A percentile compares a stretch with the other conserved stretches of the same genome.
Evolutionary conservation across 768 basidiomycete genomes (phyloP).

Genomic region (Russula vinacea): DNA sequence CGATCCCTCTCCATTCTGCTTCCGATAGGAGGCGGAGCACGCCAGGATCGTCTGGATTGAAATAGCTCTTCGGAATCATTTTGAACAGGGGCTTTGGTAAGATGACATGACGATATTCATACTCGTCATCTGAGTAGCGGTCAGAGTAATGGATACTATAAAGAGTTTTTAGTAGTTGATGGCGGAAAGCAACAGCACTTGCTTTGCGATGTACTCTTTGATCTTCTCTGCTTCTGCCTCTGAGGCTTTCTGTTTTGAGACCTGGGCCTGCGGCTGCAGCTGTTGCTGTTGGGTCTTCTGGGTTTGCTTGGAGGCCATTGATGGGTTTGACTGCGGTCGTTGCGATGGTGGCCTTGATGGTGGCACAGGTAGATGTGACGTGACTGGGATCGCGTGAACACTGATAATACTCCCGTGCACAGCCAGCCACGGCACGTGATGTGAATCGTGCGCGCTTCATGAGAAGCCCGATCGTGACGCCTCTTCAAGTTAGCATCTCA

Average conservation of each 20-base stretch:
- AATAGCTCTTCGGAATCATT: constrained; percentile 84
- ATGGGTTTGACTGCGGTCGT: too few species aligned
- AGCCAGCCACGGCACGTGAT: constrained; percentile 21
- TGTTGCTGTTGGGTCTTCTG: constrained; percentile 28
- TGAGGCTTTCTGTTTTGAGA: constrained; percentile 30
- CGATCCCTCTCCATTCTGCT: constrained; percentile 93
- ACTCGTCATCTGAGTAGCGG: constrained; percentile 87
- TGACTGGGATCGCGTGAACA: constrained; percentile 4
- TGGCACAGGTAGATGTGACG: neutral
- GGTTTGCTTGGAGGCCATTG: constrained; percentile 28
- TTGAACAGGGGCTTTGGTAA: constrained; percentile 93
- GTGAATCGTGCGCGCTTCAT: constrained; percentile 19
- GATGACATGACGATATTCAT: constrained; percentile 96
- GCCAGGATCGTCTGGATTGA: constrained; percentile 67
- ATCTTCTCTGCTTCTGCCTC: constrained; percentile 36
- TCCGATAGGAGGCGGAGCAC: constrained; percentile 80
- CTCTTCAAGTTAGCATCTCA: neutral
- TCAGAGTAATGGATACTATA: constrained; percentile 85
- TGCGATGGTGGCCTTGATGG: constrained; percentile 12
- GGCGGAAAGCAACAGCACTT: constrained; percentile 25
- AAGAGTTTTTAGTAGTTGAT: neutral
- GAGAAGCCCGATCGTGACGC: neutral
- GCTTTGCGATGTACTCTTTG: constrained; percentile 81
- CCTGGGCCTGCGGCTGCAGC: constrained; percentile 26
- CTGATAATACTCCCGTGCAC: constrained; percentile 11